Conservation (phyloP, 2,329 filamentous ascomycete species). For the Fusarium mundagurra region DNA sequence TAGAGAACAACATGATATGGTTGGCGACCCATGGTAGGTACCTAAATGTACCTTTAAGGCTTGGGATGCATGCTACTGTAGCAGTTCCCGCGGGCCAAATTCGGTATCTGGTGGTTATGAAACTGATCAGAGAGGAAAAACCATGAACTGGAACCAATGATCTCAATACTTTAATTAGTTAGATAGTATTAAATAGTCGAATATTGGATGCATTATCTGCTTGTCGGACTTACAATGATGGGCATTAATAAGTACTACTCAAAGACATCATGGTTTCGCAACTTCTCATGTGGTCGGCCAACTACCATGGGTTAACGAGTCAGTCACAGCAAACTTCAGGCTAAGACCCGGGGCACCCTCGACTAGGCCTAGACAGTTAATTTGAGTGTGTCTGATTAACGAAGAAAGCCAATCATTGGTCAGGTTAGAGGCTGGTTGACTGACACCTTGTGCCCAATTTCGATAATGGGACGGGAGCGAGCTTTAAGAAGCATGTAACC, state of each 20-base stretch:
- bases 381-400: conserved; percentile 2
- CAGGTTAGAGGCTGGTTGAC: conserved; percentile 12
- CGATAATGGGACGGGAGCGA: conserved; percentile 3
- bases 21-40: neutral
- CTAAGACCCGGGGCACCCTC: conserved; percentile 14
- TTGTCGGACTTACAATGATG: neutral
- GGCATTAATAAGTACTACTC: neutral
- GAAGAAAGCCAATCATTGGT: conserved; percentile 14
- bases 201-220: neutral
- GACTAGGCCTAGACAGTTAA: conserved; percentile 16
- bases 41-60: neutral
- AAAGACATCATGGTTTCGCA: neutral
- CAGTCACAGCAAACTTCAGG: conserved; percentile 14
- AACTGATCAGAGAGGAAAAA: neutral
- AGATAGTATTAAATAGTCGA: neutral
- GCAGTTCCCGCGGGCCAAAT: neutral
- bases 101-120: neutral
- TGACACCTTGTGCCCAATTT: conserved; percentile 21
- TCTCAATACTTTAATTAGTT: neutral
- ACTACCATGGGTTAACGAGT: conserved; percentile 25
- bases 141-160: neutral
- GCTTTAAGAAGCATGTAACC: conserved; percentile 1
- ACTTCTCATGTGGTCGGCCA: neutral
- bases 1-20: neutral
- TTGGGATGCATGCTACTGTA: neutral